phyloP scores from a whole-genome alignment of 2,329 filamentous ascomycete genomes.

The Trichophyton rubrum region DNA sequence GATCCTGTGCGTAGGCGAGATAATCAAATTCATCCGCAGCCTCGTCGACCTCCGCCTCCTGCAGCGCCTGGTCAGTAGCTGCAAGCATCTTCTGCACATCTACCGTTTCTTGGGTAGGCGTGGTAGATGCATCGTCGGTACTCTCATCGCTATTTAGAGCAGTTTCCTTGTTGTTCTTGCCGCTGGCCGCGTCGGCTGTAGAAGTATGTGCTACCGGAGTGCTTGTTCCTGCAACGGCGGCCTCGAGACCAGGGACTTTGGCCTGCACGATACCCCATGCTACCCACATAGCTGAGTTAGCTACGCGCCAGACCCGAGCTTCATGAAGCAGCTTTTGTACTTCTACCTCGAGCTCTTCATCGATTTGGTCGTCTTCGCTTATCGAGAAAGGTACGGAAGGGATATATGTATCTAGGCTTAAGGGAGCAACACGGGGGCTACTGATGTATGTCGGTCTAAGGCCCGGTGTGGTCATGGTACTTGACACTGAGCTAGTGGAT shows the following conservation, averaged over 20 bases:
- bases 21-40: conserved; percentile 81
- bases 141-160: conserved; percentile 1
- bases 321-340: conserved; percentile 63
- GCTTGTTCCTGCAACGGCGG: conserved; percentile 15
- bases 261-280: conserved; percentile 96
- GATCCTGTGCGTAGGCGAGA: conserved; percentile 75
- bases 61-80: conserved; percentile 18
- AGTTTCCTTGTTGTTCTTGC: background rate
- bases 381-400: conserved; percentile 28
- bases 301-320: conserved; percentile 70
- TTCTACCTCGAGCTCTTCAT: conserved; percentile 53
- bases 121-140: conserved; percentile 2
- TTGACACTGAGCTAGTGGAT: conserved; percentile 33
- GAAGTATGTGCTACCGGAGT: conserved; percentile 4
- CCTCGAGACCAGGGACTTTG: conserved; percentile 61
- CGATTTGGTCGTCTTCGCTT: conserved; percentile 50
- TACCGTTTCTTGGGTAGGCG: conserved; percentile 14
- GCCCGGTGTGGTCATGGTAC: conserved; percentile 6
- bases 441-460: conserved; percentile 20
- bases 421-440: conserved; percentile 40
- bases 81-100: conserved; percentile 11
- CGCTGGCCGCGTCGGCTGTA: conserved; percentile 3
- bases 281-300: conserved; percentile 82
- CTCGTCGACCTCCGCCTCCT: conserved; percentile 35
- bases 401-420: conserved; percentile 68